These are phyloP conservation scores for Globisporangium recalcitrans DNA, from an alignment of 352 stramenopile species.

Conservation along the genomic window DNA sequence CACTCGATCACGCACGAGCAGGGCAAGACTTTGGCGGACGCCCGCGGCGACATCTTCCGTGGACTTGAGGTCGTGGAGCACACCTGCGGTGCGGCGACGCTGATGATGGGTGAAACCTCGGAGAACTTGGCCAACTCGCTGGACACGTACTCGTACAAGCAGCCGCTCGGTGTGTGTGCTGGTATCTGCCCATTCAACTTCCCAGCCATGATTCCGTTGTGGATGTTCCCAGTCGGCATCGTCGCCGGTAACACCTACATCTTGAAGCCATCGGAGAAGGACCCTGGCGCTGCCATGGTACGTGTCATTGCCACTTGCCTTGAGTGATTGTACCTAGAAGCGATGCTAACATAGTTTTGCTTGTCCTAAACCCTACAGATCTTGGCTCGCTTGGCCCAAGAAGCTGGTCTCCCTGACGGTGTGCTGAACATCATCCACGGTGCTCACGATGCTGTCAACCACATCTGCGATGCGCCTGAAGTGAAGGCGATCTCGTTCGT, in stretches of 20 bases:
- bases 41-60: conserved; percentile 95
- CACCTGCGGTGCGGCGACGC: conserved; percentile 64
- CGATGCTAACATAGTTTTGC: not conserved
- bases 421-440: conserved; percentile 95
- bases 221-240: conserved; percentile 87
- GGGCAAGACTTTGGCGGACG: conserved; percentile 92
- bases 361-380: conserved; percentile 34
- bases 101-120: conserved; percentile 95
- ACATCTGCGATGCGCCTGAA: conserved; percentile 91
- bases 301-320: not conserved
- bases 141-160: conserved; percentile 95
- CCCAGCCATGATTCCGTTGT: conserved; percentile 96
- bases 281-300: conserved; percentile 85
- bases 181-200: conserved; percentile 96
- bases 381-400: conserved; percentile 87
- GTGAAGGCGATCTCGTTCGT: conserved; percentile 97
- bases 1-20: conserved; percentile 92
- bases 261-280: conserved; percentile 95
- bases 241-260: conserved; percentile 96
- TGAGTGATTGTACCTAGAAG: not conserved
- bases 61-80: conserved; percentile 88
- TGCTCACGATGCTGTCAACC: conserved; percentile 90
- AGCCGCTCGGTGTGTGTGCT: conserved; percentile 92
- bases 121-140: conserved; percentile 89
- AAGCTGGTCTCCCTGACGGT: conserved; percentile 91